Percentiles rank a stretch among this genome's conserved stretches.
These are phyloP conservation scores for Mimosa pudica DNA, from an alignment of 306 rosid genomes.

Conservation along the genomic window DNA sequence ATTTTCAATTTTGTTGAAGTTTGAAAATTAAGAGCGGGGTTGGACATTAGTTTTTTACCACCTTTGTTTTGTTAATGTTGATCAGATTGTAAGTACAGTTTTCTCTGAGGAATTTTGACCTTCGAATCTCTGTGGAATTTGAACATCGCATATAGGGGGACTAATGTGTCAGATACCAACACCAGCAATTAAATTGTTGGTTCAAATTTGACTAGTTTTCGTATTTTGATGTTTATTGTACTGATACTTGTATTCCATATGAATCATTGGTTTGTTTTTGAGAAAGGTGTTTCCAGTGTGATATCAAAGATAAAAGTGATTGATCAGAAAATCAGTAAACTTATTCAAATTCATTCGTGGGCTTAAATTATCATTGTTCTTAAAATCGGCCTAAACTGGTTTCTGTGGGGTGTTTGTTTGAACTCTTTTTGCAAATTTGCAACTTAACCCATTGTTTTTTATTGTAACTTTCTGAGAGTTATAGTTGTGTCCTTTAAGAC, in stretches of 20 bases:
- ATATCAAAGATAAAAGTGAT: background rate
- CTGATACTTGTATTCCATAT: background rate
- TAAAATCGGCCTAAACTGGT: background rate
- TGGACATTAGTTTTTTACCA: too few species aligned
- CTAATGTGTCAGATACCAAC: background rate
- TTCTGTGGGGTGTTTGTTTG: background rate
- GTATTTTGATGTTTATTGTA: background rate
- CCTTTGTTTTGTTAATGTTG: too few species aligned
- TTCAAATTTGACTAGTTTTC: background rate
- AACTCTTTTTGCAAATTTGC: too few species aligned
- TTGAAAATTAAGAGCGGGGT: constrained; percentile 29
- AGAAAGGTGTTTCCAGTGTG: background rate
- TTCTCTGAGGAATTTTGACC: too few species aligned
- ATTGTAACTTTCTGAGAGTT: too few species aligned
- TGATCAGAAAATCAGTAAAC: background rate
- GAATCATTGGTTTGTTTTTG: background rate
- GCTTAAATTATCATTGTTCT: background rate
- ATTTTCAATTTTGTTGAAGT: constrained; percentile 45
- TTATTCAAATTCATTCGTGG: background rate
- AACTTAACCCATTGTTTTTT: too few species aligned
- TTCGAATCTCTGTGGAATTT: too few species aligned
- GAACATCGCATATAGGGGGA: background rate
- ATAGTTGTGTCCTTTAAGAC: too few species aligned
- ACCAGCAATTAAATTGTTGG: background rate
- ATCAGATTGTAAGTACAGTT: too few species aligned